A percentile compares a stretch with the other conserved stretches of the same genome.
These are phyloP conservation scores for Bruguiera sexangula DNA, from an alignment of 345 rosid species.

Conservation along the genomic window DNA sequence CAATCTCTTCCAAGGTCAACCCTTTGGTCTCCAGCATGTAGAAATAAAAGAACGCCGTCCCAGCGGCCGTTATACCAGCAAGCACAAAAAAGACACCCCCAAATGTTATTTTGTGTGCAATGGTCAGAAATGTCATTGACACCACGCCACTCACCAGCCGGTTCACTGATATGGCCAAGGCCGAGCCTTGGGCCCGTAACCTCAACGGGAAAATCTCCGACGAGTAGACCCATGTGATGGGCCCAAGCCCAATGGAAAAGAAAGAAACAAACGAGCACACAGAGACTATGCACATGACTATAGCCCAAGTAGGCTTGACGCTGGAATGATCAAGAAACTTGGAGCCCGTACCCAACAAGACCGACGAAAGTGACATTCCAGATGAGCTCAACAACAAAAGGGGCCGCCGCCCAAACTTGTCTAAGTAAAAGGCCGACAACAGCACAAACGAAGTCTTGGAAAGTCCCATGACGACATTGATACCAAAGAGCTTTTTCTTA, in stretches of 20 bases:
- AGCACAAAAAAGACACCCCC: slow-evolving; percentile 57
- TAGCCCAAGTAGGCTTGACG: slow-evolving; percentile 45
- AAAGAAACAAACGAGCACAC: slow-evolving; percentile 54
- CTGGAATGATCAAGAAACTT: slow-evolving; percentile 27
- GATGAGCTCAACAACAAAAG: slow-evolving; percentile 50
- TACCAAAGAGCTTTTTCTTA: slow-evolving; percentile 44
- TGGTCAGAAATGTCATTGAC: slow-evolving; percentile 56
- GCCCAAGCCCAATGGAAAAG: slow-evolving; percentile 72
- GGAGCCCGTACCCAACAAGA: slow-evolving; percentile 46
- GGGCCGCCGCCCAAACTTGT: slow-evolving; percentile 62
- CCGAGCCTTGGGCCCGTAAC: slow-evolving; percentile 71
- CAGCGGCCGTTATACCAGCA: slow-evolving; percentile 43
- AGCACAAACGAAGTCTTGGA: slow-evolving; percentile 47
- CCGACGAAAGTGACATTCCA: slow-evolving; percentile 52
- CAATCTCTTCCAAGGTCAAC: slow-evolving; percentile 53
- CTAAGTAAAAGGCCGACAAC: slow-evolving; percentile 50
- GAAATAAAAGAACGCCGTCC: slow-evolving; percentile 42
- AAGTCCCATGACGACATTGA: slow-evolving; percentile 54
- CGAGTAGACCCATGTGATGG: slow-evolving; percentile 73
- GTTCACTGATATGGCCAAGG: slow-evolving; percentile 59
- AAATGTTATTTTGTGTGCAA: slow-evolving; percentile 40
- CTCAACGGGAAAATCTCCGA: slow-evolving; percentile 63
- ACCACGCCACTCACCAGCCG: slow-evolving; percentile 59
- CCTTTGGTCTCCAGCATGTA: slow-evolving; percentile 68
- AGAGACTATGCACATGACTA: slow-evolving; percentile 37